Evolutionary conservation across 1,284 basidiomycete species (phyloP), one percentile per base, ranked within the genome.

Genomic region (Vanrija humicola): DNA sequence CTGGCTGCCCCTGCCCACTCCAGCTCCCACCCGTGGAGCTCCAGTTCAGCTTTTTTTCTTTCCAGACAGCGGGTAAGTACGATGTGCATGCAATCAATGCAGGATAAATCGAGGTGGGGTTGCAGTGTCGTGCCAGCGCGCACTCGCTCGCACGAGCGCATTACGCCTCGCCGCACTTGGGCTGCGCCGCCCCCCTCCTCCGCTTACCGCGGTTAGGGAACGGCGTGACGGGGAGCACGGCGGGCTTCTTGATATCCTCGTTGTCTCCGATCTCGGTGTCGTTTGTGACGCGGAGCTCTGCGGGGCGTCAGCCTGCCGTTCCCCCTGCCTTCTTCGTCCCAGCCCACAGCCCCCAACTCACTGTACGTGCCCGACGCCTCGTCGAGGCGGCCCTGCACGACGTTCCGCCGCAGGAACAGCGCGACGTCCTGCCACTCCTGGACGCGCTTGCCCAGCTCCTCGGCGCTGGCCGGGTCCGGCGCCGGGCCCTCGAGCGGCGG

Each of bases 211-310:
- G 62, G 55, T 72, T 75, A 5, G 73, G 72, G 64, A 74, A 74
- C 9, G 73, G 73, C 19, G 72, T 74, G 5, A 65, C 63, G 39
- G 72, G 73, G 44, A 71, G 54, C 49, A 61, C 64, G 6, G 67
- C 59, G 19, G 72, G 67, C 28, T 55, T 50, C 55, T 63, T 63
- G 58, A 74, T 67, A 12, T 63, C 59, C 5, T 58, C 60, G 58
- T 76, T 77, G 59, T 73, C 69, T 12, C 73, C 74, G 16, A 76
- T 58, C 51, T 76, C 75, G 3, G 74, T 76, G 52, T 77, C 65
- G 39, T 59, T 42, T 3, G 71, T 74, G 3, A 77, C 66, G 39
- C 74, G 65, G 12, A 76, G 67, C 54, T 66, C 75, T 77, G 63
- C 28, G 34, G 12, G 8, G 26, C 38, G 47, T 64, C 18, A 64